These are phyloP conservation scores for Rhizoclosmatium globosum DNA, from an alignment of 192 early-diverging fungal genomes.

Conservation along the genomic window DNA sequence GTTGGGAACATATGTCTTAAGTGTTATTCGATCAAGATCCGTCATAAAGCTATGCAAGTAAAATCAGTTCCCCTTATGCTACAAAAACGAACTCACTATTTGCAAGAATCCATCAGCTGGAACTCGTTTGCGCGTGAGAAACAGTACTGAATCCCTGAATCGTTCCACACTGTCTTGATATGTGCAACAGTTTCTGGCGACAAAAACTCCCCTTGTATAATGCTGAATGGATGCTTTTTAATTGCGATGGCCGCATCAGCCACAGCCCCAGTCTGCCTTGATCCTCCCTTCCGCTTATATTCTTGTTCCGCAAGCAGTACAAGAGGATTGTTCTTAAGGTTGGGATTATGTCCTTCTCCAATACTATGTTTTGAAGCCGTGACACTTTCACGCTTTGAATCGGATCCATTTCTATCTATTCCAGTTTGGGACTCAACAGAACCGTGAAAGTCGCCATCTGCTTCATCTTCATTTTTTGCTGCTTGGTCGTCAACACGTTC, in stretches of 20 bases:
- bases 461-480: constrained; percentile 46
- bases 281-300: neutral
- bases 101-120: constrained; percentile 54
- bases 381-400: neutral
- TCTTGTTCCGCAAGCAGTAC: neutral
- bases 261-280: neutral
- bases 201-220: constrained; percentile 47
- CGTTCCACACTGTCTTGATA: constrained; percentile 47
- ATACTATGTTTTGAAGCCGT: neutral
- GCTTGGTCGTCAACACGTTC: constrained; percentile 62
- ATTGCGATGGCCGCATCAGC: constrained; percentile 5
- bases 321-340: neutral
- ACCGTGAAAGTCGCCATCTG: neutral
- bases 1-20: constrained; percentile 61
- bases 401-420: neutral
- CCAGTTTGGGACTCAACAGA: neutral
- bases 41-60: constrained; percentile 30
- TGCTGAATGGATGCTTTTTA: neutral
- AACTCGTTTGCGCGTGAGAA: constrained; percentile 44
- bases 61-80: constrained; percentile 28
- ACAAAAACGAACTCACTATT: constrained; percentile 42
- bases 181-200: neutral
- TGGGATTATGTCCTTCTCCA: constrained; percentile 1
- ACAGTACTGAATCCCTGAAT: constrained; percentile 46
- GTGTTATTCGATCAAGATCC: constrained; percentile 54